phyloP scores from a whole-genome alignment of 1,284 basidiomycete species.

The Ustilago sp. region DNA sequence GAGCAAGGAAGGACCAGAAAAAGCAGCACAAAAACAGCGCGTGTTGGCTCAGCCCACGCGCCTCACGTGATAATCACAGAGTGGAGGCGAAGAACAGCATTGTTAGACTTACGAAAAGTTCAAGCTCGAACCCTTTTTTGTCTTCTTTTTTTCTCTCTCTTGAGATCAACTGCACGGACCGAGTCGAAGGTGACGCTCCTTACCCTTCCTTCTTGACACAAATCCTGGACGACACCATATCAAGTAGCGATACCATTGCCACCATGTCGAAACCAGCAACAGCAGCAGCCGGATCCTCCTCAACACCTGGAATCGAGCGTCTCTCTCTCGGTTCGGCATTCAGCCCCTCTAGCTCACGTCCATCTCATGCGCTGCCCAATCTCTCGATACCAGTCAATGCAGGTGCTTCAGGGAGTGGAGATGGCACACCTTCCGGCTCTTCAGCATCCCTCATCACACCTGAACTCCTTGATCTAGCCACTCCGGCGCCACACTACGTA shows the following conservation, averaged over 20 bases:
- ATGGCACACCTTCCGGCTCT: conserved; percentile 16
- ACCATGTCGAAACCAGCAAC: conserved; percentile 30
- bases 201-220: conserved; percentile 3
- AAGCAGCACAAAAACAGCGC: conserved; percentile 33
- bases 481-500: conserved; percentile 72
- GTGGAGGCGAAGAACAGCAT: conserved; percentile 19
- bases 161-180: conserved; percentile 19
- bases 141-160: too few relatives aligned
- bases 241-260: background rate
- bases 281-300: conserved; percentile 10
- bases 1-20: conserved; percentile 6
- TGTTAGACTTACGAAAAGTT: conserved; percentile 21
- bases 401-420: conserved; percentile 9
- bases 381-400: conserved; percentile 14
- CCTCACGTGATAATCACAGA: conserved; percentile 37
- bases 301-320: conserved; percentile 31
- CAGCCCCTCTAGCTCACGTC: conserved; percentile 22
- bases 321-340: conserved; percentile 39
- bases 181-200: conserved; percentile 2
- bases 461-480: conserved; percentile 68
- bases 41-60: conserved; percentile 35
- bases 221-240: background rate
- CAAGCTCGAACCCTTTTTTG: background rate
- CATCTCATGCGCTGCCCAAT: conserved; percentile 43
- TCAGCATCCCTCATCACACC: conserved; percentile 42